Conservation (phyloP, 2,329 filamentous ascomycete species). For the Fusarium gaditjirri region DNA sequence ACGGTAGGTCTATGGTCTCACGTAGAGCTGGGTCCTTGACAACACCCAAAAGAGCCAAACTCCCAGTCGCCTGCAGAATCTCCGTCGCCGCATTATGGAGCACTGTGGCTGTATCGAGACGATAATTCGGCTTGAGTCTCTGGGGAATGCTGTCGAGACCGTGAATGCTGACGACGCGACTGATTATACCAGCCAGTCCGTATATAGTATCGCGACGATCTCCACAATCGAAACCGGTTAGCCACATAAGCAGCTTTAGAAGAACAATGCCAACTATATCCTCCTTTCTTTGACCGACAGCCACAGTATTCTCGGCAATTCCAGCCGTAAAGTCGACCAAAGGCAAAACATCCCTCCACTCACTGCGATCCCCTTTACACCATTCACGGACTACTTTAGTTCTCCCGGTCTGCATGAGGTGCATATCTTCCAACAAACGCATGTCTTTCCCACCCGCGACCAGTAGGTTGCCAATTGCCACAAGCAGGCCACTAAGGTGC, state of each 20-base stretch:
- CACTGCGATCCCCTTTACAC: not conserved
- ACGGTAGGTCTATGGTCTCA: not conserved
- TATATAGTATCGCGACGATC: not conserved
- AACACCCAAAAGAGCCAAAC: not conserved
- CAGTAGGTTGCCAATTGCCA: not conserved
- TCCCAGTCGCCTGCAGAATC: not conserved
- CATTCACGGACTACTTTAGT: not conserved
- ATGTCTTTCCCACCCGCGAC: not conserved
- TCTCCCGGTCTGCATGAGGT: not conserved
- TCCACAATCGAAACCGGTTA: not conserved
- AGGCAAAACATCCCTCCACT: not conserved
- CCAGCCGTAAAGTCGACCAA: not conserved
- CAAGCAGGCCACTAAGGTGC: not conserved
- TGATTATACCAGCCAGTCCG: not conserved
- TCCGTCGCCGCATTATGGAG: not conserved
- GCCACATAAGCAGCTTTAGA: not conserved
- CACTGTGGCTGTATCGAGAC: not conserved
- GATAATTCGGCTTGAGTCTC: not conserved
- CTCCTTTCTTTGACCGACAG: not conserved
- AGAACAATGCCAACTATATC: not conserved
- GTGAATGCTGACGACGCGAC: not conserved
- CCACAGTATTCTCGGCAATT: not conserved
- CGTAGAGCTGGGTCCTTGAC: not conserved
- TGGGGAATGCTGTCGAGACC: not conserved
- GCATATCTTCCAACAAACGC: not conserved